A percentile compares a stretch with the other conserved stretches of the same genome.
These are phyloP conservation scores for Xanthoconium purpureum DNA, from an alignment of 768 basidiomycete species.

Conservation along the genomic window DNA sequence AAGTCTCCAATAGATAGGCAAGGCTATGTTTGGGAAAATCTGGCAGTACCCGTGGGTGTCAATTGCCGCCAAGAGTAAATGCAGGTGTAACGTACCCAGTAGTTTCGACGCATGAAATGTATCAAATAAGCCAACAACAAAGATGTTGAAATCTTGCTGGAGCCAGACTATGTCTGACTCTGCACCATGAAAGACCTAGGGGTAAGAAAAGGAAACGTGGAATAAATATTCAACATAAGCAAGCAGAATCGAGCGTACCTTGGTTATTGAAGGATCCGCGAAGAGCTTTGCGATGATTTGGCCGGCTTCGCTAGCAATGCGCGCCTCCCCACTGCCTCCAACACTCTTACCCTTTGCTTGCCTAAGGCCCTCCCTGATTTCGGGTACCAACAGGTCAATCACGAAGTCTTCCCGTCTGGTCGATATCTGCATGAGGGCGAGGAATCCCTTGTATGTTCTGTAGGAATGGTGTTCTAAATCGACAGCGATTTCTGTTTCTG, in stretches of 20 bases:
- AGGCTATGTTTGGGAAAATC: slow-evolving; percentile 85
- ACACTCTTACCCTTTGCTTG: slow-evolving; percentile 47
- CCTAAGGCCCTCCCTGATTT: slow-evolving; percentile 68
- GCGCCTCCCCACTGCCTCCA: slow-evolving; percentile 11
- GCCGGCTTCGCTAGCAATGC: slow-evolving; percentile 24
- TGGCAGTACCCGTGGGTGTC: slow-evolving; percentile 23
- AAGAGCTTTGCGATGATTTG: slow-evolving; percentile 57
- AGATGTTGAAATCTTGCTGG: slow-evolving; percentile 92
- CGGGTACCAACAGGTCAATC: slow-evolving; percentile 67
- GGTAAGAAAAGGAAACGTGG: neutral
- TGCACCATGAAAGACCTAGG: slow-evolving; percentile 89
- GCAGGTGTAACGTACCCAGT: slow-evolving; percentile 46
- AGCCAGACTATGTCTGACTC: slow-evolving; percentile 95
- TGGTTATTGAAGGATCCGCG: slow-evolving; percentile 78
- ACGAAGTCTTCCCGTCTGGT: slow-evolving; percentile 84
- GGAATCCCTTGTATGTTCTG: slow-evolving; percentile 79
- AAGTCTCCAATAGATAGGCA: slow-evolving; percentile 79
- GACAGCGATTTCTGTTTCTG: slow-evolving; percentile 77
- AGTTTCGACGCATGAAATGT: slow-evolving; percentile 92
- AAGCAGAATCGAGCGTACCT: slow-evolving; percentile 46
- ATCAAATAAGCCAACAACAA: slow-evolving; percentile 95
- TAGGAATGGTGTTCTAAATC: slow-evolving; percentile 95
- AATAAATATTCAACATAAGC: neutral
- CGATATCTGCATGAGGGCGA: slow-evolving; percentile 92
- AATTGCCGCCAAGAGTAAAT: neutral